phyloP scores from a whole-genome alignment of 192 early-diverging fungal genomes.

The Linnemannia elongata region DNA sequence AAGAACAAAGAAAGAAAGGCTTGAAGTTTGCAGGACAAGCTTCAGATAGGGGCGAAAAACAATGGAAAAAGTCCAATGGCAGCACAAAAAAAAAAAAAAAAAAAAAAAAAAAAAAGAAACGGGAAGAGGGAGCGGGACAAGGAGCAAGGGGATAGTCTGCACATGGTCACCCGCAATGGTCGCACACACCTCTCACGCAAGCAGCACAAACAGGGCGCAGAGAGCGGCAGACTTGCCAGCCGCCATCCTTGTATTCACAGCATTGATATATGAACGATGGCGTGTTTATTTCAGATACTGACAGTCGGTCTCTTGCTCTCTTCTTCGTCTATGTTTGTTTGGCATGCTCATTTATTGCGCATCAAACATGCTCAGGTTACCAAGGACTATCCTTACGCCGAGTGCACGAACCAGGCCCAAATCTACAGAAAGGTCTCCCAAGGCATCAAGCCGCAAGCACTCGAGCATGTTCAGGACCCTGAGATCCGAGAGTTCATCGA shows the following conservation, averaged over 20 bases:
- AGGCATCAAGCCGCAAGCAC: constrained; percentile 76
- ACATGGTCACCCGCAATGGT: constrained; percentile 5
- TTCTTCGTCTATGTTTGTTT: neutral
- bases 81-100: neutral
- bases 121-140: constrained; percentile 22
- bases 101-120: neutral
- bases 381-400: constrained; percentile 85
- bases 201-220: constrained; percentile 8
- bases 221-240: neutral
- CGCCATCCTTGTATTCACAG: neutral
- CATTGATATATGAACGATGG: neutral
- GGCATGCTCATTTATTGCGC: constrained; percentile 3
- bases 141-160: neutral
- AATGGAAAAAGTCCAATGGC: neutral
- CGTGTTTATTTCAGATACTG: neutral
- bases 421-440: constrained; percentile 81
- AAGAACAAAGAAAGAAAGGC: neutral
- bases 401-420: constrained; percentile 84
- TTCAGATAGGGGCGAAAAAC: neutral
- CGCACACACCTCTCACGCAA: neutral
- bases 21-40: neutral
- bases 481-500: constrained; percentile 75
- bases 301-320: neutral
- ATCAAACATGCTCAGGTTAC: constrained; percentile 48
- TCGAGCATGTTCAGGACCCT: constrained; percentile 68